phyloP scores from a whole-genome alignment of 441 rosid species.

The Macaranga tanarius region DNA sequence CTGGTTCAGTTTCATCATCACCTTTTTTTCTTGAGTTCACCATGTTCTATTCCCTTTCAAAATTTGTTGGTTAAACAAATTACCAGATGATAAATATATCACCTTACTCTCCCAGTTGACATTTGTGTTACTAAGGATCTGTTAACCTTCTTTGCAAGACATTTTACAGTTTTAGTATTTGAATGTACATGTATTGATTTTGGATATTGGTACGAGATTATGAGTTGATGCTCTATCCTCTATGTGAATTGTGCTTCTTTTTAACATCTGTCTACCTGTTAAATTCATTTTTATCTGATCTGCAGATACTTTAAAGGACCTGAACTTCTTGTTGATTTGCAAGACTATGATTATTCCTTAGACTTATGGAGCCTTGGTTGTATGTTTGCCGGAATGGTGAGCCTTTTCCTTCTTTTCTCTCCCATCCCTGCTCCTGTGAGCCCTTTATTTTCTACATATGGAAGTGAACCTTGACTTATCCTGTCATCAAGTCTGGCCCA shows the following conservation, averaged over 20 bases:
- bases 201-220: background rate
- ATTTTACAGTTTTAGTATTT: background rate
- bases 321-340: conserved; percentile 93
- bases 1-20: background rate
- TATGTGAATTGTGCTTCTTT: conserved; percentile 1
- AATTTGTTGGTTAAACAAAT: conserved; percentile 2
- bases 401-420: conserved; percentile 17
- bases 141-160: background rate
- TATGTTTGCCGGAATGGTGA: conserved; percentile 99
- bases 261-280: background rate
- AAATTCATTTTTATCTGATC: conserved; percentile 10
- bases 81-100: background rate
- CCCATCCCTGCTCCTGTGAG: background rate
- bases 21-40: background rate
- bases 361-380: conserved; percentile 99
- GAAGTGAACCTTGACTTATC: conserved; percentile 14
- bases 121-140: background rate
- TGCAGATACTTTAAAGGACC: conserved; percentile 95
- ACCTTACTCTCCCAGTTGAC: background rate
- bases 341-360: conserved; percentile 94
- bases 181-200: background rate
- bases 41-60: background rate
- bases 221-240: background rate
- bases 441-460: conserved; percentile 13
- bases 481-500: background rate